Conservation (phyloP, 306 rosid species). For the Geum urbanum region DNA sequence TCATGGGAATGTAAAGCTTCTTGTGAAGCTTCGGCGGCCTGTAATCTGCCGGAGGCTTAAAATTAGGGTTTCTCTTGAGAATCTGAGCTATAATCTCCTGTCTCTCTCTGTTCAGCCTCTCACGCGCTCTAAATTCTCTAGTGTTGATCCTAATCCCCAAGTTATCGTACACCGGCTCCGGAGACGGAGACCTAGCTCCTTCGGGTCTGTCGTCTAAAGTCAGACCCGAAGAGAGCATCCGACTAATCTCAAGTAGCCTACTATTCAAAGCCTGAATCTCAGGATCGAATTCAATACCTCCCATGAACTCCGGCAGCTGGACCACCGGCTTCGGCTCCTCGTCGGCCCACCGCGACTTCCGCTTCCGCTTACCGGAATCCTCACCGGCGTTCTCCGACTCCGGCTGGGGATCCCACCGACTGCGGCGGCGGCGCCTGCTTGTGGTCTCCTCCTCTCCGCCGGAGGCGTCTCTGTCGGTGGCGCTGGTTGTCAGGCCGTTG, state of each 20-base stretch:
- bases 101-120: conserved; percentile 82
- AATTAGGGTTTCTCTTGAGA: conserved; percentile 86
- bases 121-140: conserved; percentile 90
- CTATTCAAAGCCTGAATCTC: conserved; percentile 92
- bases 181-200: conserved; percentile 96
- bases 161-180: conserved; percentile 91
- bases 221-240: conserved; percentile 88
- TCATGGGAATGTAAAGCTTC: conserved; percentile 98
- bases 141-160: conserved; percentile 92
- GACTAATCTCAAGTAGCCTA: conserved; percentile 85
- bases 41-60: conserved; percentile 95
- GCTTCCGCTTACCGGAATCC: conserved; percentile 60
- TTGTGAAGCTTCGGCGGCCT: conserved; percentile 97
- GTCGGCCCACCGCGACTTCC: conserved; percentile 95
- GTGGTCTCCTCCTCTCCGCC: conserved; percentile 94
- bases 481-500: conserved; percentile 59
- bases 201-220: conserved; percentile 93
- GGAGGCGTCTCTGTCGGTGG: conserved; percentile 66
- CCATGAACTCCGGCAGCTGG: conserved; percentile 95
- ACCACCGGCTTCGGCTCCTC: conserved; percentile 87
- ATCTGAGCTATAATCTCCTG: conserved; percentile 91
- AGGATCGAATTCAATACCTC: conserved; percentile 94
- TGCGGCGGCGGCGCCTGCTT: conserved; percentile 72
- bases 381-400: conserved; percentile 60
- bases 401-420: conserved; percentile 98